Evolutionary conservation across 805 yeast species (phyloP).

Genomic region (Candida dajiaensis): DNA sequence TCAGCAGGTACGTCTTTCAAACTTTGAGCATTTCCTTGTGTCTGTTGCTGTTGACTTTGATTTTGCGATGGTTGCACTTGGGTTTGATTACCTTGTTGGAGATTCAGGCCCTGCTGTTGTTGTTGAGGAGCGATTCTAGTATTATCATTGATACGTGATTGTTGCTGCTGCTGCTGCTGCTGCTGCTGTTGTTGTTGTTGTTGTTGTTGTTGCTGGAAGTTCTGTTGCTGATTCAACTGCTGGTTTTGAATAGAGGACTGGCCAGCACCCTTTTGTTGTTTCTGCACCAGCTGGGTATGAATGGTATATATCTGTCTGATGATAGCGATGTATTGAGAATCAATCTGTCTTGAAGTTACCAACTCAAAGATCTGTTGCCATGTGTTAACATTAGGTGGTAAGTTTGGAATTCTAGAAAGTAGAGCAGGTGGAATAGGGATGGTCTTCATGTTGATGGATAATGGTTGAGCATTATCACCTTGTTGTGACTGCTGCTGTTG

Average conservation of each 20-base stretch:
- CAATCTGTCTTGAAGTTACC: conserved; percentile 50
- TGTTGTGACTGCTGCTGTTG: conserved; percentile 5
- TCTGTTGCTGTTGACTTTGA: conserved; percentile 10
- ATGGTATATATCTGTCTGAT: conserved; percentile 64
- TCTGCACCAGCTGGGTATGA: conserved; percentile 52
- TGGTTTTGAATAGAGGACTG: conserved; percentile 20
- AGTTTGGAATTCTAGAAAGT: conserved; percentile 59
- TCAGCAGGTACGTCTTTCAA: background rate
- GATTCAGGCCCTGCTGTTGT: conserved; percentile 12
- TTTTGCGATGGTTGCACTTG: conserved; percentile 27
- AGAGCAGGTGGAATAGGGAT: conserved; percentile 69
- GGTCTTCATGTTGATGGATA: conserved; percentile 44
- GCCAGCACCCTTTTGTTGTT: conserved; percentile 34
- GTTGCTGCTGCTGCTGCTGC: too few relatives aligned
- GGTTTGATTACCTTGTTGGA: conserved; percentile 4
- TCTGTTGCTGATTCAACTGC: background rate
- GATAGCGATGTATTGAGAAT: conserved; percentile 49
- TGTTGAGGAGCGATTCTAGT: conserved; percentile 30
- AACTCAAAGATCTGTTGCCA: conserved; percentile 76
- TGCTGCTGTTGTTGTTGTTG: conserved; percentile 23
- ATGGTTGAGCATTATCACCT: conserved; percentile 2
- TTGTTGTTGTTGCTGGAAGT: conserved; percentile 28
- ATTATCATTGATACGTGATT: conserved; percentile 16
- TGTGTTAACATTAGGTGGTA: conserved; percentile 73
- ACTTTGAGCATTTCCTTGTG: background rate